Evolutionary conservation across 2,329 filamentous ascomycete genomes (phyloP).

Genomic region (Aspergillus quadrilineatus): DNA sequence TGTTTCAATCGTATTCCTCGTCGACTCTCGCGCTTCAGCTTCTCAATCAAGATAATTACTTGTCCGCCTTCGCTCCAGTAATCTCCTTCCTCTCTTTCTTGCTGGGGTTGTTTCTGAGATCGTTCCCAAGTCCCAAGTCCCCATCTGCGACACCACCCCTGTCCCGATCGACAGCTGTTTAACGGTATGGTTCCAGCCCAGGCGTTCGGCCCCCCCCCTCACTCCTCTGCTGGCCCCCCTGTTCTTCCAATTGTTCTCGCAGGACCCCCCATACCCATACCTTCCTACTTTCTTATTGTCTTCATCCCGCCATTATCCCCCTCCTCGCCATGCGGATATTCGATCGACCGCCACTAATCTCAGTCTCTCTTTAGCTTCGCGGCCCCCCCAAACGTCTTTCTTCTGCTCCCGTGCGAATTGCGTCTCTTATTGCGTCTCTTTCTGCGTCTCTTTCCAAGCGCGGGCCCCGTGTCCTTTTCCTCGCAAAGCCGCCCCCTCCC

Average conservation of each 20-base stretch:
- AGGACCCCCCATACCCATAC: slow-evolving; percentile 1
- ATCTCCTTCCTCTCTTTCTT: neutral
- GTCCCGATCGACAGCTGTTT: slow-evolving; percentile 13
- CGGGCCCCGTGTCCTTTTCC: slow-evolving; percentile 17
- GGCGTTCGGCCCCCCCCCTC: slow-evolving; percentile 10
- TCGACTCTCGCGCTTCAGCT: slow-evolving; percentile 5
- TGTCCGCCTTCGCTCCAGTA: neutral
- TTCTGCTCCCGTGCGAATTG: slow-evolving; percentile 13
- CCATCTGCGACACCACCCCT: slow-evolving; percentile 3
- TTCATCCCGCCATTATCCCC: slow-evolving; percentile 2
- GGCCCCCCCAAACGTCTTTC: slow-evolving; percentile 1
- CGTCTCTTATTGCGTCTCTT: slow-evolving; percentile 5
- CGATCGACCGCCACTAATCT: slow-evolving; percentile 11
- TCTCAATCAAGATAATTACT: slow-evolving; percentile 7
- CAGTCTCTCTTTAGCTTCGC: slow-evolving; percentile 13
- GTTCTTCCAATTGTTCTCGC: slow-evolving; percentile 7
- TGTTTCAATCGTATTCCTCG: slow-evolving; percentile 15
- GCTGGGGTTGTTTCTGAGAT: slow-evolving; percentile 1
- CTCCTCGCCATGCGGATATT: slow-evolving; percentile 11
- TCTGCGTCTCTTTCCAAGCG: slow-evolving; percentile 8
- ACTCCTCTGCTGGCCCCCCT: slow-evolving; percentile 13
- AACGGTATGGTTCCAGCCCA: slow-evolving; percentile 13
- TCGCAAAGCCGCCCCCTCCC: slow-evolving; percentile 7
- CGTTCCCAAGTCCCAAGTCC: neutral
- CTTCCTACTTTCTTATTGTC: neutral